Evolutionary conservation across 345 rosid species (phyloP).

Genomic region (Eucalyptus guilfoylei): DNA sequence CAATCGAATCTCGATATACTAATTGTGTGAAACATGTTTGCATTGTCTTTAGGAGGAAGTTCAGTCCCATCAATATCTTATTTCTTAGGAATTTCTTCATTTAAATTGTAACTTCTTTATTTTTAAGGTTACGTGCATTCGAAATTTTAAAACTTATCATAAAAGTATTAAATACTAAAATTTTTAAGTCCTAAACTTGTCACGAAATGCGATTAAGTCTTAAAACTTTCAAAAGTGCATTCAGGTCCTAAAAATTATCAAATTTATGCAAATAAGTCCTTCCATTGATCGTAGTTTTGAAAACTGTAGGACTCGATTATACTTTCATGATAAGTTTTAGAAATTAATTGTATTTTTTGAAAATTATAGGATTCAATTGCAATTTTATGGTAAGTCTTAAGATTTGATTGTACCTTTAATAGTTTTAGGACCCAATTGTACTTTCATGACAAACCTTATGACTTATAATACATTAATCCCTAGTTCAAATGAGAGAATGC

Average conservation of each 20-base stretch:
- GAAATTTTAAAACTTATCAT: neutral
- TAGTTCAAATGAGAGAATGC: neutral
- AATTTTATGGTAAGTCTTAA: neutral
- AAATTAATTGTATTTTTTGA: no score
- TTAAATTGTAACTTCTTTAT: neutral
- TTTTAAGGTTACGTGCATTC: neutral
- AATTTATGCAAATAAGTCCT: no score
- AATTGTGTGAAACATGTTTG: neutral
- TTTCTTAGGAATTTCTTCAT: neutral
- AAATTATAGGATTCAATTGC: neutral
- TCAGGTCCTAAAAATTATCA: no score
- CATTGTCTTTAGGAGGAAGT: neutral
- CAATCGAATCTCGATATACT: neutral
- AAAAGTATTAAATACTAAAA: no score
- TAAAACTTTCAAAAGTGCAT: neutral
- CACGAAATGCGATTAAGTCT: neutral
- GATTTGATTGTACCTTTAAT: no score
- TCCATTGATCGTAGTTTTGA: no score
- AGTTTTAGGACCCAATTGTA: no score
- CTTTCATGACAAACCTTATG: no score
- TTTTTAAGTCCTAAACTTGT: no score
- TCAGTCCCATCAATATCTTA: neutral
- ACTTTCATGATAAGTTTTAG: no score
- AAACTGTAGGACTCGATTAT: neutral
- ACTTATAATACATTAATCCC: neutral